Evolutionary conservation across 495 filamentous ascomycete genomes (phyloP).

Genomic region (Collariella sp.): DNA sequence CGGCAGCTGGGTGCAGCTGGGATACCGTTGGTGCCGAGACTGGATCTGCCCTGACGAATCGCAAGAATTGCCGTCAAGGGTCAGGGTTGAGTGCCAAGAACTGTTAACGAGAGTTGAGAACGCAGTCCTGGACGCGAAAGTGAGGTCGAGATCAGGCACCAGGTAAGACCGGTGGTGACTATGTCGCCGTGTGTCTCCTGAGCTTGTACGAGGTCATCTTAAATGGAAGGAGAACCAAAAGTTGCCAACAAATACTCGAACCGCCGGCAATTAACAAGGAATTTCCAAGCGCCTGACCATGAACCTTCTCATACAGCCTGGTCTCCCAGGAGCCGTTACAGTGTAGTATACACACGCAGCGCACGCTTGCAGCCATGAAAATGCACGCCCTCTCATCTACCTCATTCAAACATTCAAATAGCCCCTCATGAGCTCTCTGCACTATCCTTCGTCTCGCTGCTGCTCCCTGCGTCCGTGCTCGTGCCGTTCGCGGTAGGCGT

Average conservation of each 20-base stretch:
- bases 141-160: no score
- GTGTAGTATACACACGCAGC: not conserved
- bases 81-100: no score
- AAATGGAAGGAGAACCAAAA: no score
- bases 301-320: not conserved
- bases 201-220: no score
- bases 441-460: constrained; percentile 26
- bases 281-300: not conserved
- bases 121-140: no score
- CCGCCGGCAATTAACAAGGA: not conserved
- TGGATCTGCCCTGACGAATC: no score
- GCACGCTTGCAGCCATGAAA: not conserved
- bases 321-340: not conserved
- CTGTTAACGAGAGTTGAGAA: no score
- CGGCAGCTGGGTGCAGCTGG: no score
- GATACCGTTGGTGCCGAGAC: no score
- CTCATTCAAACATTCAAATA: not conserved
- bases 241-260: not conserved
- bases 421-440: not conserved
- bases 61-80: no score
- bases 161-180: no score
- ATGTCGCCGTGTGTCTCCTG: no score
- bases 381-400: not conserved
- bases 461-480: constrained; percentile 15
- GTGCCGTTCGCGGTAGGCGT: constrained; percentile 22